Percentiles rank a stretch among this genome's conserved stretches.
Conservation (phyloP, 192 early-diverging fungal species). For the Gryganskiella cystojenkinii region DNA sequence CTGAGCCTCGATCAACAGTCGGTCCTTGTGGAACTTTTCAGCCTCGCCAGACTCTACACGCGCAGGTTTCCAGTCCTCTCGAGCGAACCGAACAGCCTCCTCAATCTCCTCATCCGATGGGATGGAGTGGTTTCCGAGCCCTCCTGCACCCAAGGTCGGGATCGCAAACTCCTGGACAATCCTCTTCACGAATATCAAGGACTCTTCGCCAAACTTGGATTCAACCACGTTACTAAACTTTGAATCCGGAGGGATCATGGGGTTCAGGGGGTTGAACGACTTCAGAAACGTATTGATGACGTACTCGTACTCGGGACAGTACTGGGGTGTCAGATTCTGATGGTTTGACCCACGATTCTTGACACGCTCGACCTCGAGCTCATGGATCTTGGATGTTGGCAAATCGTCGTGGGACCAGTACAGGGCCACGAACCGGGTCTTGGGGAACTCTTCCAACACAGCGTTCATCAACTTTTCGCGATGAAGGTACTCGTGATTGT, state of each 20-base stretch:
- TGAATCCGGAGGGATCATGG: constrained; percentile 57
- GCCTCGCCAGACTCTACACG: constrained; percentile 34
- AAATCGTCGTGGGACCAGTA: constrained; percentile 79
- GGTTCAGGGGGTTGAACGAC: constrained; percentile 64
- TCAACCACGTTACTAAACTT: constrained; percentile 69
- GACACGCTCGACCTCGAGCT: constrained; percentile 66
- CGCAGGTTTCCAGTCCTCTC: constrained; percentile 44
- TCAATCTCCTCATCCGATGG: constrained; percentile 62
- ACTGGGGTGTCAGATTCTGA: constrained; percentile 78
- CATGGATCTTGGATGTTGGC: constrained; percentile 58
- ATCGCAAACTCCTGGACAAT: constrained; percentile 57
- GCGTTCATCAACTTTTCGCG: constrained; percentile 25
- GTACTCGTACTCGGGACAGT: constrained; percentile 63
- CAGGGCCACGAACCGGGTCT: constrained; percentile 75
- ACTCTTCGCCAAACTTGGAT: constrained; percentile 61
- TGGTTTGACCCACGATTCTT: constrained; percentile 80
- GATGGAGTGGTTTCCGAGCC: constrained; percentile 47
- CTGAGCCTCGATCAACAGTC: background rate
- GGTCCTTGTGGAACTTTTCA: constrained; percentile 11
- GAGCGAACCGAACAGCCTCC: constrained; percentile 61
- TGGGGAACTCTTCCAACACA: constrained; percentile 66
- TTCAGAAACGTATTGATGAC: constrained; percentile 69
- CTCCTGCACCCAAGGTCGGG: constrained; percentile 37
- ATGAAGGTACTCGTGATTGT: constrained; percentile 25
- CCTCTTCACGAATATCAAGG: constrained; percentile 54